These are phyloP conservation scores for Phaeosphaeria sp. DNA, from an alignment of 2,329 filamentous ascomycete species.

Conservation along the genomic window DNA sequence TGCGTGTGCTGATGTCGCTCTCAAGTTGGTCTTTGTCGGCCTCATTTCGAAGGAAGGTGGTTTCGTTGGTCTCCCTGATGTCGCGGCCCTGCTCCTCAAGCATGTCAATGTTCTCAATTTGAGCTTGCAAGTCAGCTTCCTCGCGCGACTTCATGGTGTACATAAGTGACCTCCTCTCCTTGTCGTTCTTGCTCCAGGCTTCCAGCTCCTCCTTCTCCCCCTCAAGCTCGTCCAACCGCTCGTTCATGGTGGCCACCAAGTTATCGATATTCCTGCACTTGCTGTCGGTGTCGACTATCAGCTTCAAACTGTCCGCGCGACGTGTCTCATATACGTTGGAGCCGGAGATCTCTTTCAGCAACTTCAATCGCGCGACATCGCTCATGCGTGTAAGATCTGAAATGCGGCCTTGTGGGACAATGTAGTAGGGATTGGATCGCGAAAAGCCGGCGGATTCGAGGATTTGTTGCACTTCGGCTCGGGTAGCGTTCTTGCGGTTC, in stretches of 20 bases:
- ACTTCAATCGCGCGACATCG: constrained; percentile 84
- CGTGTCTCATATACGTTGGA: constrained; percentile 96
- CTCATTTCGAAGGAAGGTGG: constrained; percentile 78
- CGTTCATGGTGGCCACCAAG: constrained; percentile 87
- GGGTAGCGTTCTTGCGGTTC: constrained; percentile 95
- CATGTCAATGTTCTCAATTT: constrained; percentile 83
- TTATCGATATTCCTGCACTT: constrained; percentile 96
- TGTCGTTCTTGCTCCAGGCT: constrained; percentile 93
- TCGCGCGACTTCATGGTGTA: constrained; percentile 94
- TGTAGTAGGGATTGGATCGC: constrained; percentile 97
- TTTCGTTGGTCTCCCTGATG: constrained; percentile 79
- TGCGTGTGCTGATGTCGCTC: constrained; percentile 77
- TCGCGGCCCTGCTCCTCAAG: constrained; percentile 82
- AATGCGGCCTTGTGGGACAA: constrained; percentile 95
- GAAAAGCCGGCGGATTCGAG: constrained; percentile 97
- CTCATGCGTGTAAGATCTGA: constrained; percentile 99
- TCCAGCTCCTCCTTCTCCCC: constrained; percentile 96
- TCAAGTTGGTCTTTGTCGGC: constrained; percentile 79
- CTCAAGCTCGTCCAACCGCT: constrained; percentile 85
- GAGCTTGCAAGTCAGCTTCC: constrained; percentile 77
- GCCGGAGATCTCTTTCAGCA: constrained; percentile 97
- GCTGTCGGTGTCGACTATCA: constrained; percentile 95
- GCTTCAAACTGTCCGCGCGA: constrained; percentile 89
- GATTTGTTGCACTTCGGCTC: constrained; percentile 91
- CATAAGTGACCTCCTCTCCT: constrained; percentile 87